These are phyloP conservation scores for Extremus antarcticus DNA, from an alignment of 495 filamentous ascomycete species.

Conservation along the genomic window DNA sequence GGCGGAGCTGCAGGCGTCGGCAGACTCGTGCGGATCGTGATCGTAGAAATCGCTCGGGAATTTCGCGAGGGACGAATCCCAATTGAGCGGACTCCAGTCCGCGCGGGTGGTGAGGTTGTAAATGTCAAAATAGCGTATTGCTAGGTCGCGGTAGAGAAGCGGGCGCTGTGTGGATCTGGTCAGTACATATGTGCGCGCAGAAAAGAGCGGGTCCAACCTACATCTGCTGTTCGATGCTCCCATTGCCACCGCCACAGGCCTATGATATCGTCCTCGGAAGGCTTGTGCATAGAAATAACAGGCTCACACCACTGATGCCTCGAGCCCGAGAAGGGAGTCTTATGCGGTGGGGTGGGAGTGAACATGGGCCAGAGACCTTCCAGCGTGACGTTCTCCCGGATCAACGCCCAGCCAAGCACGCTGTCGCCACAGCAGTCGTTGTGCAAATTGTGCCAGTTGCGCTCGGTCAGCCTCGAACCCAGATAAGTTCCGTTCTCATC, in stretches of 20 bases:
- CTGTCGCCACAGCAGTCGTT: slow-evolving; percentile 13
- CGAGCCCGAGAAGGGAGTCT: not conserved
- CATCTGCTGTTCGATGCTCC: slow-evolving; percentile 1
- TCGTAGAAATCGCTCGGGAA: not conserved
- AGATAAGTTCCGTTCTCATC: slow-evolving; percentile 2
- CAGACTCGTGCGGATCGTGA: slow-evolving; percentile 6
- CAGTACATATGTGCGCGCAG: not conserved
- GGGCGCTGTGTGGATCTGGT: slow-evolving; percentile 5
- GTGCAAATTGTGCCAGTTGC: slow-evolving; percentile 9
- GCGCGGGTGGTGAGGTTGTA: not conserved
- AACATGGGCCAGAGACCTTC: slow-evolving; percentile 11
- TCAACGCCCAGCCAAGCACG: slow-evolving; percentile 5
- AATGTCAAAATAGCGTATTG: slow-evolving; percentile 2
- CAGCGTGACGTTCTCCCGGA: not conserved
- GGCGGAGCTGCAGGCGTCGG: slow-evolving; percentile 6
- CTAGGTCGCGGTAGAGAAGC: slow-evolving; percentile 12
- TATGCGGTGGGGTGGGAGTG: slow-evolving; percentile 2
- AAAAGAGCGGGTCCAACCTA: not conserved
- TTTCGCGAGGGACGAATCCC: not conserved
- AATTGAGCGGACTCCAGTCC: slow-evolving; percentile 9
- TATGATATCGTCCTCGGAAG: slow-evolving; percentile 3
- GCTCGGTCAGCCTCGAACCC: slow-evolving; percentile 4
- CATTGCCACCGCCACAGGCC: slow-evolving; percentile 13
- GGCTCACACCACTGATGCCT: slow-evolving; percentile 21
- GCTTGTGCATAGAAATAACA: slow-evolving; percentile 17